Conservation (phyloP, 495 filamentous ascomycete genomes). For the Penicillium cosmopolitanum region DNA sequence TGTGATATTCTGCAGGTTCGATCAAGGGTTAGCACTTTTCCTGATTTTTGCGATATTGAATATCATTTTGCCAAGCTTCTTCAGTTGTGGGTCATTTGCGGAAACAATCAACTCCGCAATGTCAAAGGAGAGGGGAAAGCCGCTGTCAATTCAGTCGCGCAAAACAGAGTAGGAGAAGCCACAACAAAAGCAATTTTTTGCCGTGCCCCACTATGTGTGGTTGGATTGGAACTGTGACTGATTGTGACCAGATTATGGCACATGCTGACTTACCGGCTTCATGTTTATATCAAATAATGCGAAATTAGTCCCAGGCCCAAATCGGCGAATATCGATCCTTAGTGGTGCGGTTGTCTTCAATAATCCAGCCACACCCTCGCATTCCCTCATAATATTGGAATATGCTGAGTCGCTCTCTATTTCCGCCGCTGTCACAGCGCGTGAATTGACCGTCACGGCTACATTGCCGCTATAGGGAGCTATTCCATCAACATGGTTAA, state of each 20-base stretch:
- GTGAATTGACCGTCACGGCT: slow-evolving; percentile 37
- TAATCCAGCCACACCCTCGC: slow-evolving; percentile 32
- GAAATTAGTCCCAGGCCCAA: slow-evolving; percentile 26
- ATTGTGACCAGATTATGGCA: background rate
- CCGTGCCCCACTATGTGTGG: no score
- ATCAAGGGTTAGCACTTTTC: background rate
- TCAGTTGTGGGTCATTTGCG: no score
- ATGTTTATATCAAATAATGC: slow-evolving; percentile 45
- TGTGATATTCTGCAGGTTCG: slow-evolving; percentile 27
- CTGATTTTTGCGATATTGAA: no score
- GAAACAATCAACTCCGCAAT: no score
- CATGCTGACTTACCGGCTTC: slow-evolving; percentile 38
- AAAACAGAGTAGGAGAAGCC: no score
- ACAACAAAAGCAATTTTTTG: no score
- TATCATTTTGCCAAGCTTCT: no score
- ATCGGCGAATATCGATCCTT: slow-evolving; percentile 42
- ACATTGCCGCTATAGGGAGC: slow-evolving; percentile 41
- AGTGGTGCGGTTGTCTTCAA: slow-evolving; percentile 33
- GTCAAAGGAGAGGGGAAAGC: no score
- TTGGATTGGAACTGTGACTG: no score
- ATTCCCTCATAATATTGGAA: slow-evolving; percentile 26
- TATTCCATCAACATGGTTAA: slow-evolving; percentile 39
- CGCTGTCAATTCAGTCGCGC: no score
- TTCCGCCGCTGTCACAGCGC: slow-evolving; percentile 19
- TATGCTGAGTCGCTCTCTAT: slow-evolving; percentile 22